phyloP scores from a whole-genome alignment of 495 filamentous ascomycete species.

The Beverwykella pulmonaria region DNA sequence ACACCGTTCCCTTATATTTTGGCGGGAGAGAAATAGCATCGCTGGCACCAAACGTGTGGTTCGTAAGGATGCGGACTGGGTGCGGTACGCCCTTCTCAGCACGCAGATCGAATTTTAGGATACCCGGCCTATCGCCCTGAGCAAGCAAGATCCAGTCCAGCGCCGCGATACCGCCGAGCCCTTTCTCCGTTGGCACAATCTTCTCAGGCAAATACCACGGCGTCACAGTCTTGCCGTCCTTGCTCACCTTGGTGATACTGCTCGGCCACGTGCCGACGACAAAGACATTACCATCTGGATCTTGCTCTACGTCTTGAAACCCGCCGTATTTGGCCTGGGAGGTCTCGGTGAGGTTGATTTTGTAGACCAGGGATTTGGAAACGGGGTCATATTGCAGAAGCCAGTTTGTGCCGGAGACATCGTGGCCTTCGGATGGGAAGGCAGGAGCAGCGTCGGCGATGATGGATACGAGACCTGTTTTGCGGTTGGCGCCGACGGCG shows the following conservation, averaged over 20 bases:
- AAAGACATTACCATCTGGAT: constrained; percentile 24
- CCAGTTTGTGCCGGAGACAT: constrained; percentile 35
- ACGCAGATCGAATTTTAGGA: constrained; percentile 16
- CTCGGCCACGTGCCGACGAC: constrained; percentile 30
- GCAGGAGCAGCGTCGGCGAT: constrained; percentile 21
- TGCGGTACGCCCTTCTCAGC: constrained; percentile 11
- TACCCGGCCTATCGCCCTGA: constrained; percentile 13
- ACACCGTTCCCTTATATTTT: constrained; percentile 18
- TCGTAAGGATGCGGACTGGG: constrained; percentile 1
- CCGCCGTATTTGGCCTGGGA: constrained; percentile 24
- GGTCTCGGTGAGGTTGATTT: constrained; percentile 31
- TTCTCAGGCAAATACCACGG: constrained; percentile 27
- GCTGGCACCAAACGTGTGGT: constrained; percentile 17
- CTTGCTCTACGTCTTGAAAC: constrained; percentile 35
- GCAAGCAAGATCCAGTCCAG: constrained; percentile 25
- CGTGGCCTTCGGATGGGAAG: constrained; percentile 20
- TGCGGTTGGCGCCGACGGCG: constrained; percentile 20
- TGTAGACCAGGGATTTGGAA: constrained; percentile 2
- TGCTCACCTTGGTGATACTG: constrained; percentile 12
- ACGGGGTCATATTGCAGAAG: constrained; percentile 22
- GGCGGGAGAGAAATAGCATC: constrained; percentile 27
- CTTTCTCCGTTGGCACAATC: constrained; percentile 24
- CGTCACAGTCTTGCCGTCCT: constrained; percentile 16
- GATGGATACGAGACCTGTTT: constrained; percentile 22
- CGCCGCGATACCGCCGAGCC: constrained; percentile 27